Evolutionary conservation across 305 asterid species (phyloP).

Genomic region (Coffea humblotiana): DNA sequence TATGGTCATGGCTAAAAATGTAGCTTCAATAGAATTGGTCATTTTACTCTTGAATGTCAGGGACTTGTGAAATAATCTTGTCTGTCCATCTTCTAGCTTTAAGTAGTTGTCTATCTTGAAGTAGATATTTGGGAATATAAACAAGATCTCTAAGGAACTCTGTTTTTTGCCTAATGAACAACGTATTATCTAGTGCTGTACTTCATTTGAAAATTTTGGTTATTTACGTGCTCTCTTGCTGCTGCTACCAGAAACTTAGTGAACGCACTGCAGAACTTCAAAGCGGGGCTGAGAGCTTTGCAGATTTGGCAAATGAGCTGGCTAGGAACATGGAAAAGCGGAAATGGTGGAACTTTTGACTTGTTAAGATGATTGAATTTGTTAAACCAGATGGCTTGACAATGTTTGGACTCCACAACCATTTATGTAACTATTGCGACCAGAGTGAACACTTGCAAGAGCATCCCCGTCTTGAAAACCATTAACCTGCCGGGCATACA

Average conservation of each 20-base stretch:
- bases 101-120: background rate
- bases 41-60: background rate
- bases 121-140: background rate
- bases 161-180: background rate
- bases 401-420: background rate
- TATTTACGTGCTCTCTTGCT: conserved; percentile 21
- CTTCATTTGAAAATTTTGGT: background rate
- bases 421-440: background rate
- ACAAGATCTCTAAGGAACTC: background rate
- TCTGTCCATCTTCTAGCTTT: background rate
- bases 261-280: conserved; percentile 69
- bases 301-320: conserved; percentile 67
- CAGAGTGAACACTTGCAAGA: conserved; percentile 2
- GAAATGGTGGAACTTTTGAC: conserved; percentile 81
- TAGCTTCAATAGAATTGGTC: background rate
- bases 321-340: conserved; percentile 83
- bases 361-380: conserved; percentile 1
- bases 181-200: background rate
- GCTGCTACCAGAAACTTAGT: conserved; percentile 58
- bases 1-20: conserved; percentile 21
- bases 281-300: conserved; percentile 69
- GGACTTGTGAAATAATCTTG: background rate
- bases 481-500: background rate
- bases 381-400: background rate
- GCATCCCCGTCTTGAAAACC: background rate